phyloP scores from a whole-genome alignment of 306 rosid genomes.

The Abrus pulchellus region DNA sequence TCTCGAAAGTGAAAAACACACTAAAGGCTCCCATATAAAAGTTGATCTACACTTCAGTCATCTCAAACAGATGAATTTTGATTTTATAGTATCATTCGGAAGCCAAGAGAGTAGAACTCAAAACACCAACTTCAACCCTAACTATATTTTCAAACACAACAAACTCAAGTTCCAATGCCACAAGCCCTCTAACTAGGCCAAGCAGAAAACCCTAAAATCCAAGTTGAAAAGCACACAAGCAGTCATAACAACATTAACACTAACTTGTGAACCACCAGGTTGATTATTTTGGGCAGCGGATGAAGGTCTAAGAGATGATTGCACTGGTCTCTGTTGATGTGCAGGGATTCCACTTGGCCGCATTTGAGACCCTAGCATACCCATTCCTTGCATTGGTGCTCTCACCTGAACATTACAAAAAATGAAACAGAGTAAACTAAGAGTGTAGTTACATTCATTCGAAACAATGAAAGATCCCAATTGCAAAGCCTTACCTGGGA shows the following conservation, averaged over 20 bases:
- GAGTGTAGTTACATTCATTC: conserved; percentile 6
- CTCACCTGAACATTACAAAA: conserved; percentile 64
- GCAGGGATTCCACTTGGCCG: conserved; percentile 69
- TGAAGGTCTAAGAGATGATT: conserved; percentile 77
- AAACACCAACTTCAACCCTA: neutral
- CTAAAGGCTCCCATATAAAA: neutral
- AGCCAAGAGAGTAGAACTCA: neutral
- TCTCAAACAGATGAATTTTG: neutral
- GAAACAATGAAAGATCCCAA: neutral
- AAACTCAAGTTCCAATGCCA: neutral
- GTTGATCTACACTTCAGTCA: neutral
- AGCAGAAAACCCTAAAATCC: neutral
- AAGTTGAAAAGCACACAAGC: conserved; percentile 30
- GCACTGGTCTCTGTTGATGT: conserved; percentile 79
- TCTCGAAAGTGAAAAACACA: neutral
- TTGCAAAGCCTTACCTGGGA: conserved; percentile 62
- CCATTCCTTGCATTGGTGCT: conserved; percentile 77
- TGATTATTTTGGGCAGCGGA: conserved; percentile 61
- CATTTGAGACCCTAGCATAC: conserved; percentile 90
- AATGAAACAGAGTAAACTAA: conserved; percentile 27
- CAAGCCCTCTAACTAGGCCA: conserved; percentile 19
- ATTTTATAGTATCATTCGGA: neutral
- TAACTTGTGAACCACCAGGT: conserved; percentile 80
- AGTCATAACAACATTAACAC: conserved; percentile 50
- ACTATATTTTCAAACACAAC: conserved; percentile 27